Base-by-base conservation (phyloP, 441 rosid genomes). In the Bocquillonia castaneifolia region DNA sequence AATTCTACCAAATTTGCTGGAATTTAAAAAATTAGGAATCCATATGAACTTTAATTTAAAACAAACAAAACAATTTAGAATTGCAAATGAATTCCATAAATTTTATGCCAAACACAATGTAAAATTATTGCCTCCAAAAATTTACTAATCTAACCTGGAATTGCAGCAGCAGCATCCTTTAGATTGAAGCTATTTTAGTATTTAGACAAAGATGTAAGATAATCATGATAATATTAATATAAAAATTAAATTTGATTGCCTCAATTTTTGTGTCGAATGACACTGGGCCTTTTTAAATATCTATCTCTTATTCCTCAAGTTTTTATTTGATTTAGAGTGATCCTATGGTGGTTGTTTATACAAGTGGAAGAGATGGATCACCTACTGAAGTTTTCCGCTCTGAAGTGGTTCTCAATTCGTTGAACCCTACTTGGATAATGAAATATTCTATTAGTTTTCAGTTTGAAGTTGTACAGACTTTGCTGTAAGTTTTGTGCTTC, bases 321-420 rank as follows among this genome's bases (percentile, higher is more conserved):
- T 80, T n/a, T 66, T 69, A 59, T 71, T 75, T 78, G 74, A 77
- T 79, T 70, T 76, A 93, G 98, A 93, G 98, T 72, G 97, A 93
- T 82, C 93, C 98, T n/a, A 81, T 91, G 96, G 69, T 91, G 75
- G 92, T 89, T 72, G 83, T 80, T 72, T 86, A 83, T 74, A 78
- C 71, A 6, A 88, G 81, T 80, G 88, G 76, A 77, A 84, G 79
- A 78, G 96, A 93, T 75, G 97, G 96, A 69, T 23, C 76, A 64
- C 73, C 81, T 59, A 62, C 76, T 18, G 98, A 93, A 76, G 80
- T 79, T 63, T 85, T 79, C 63, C 91, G 97, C 36, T 83, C 88
- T 54, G 98, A 93, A 82, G 96, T 91, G 60, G 79, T 93, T 77
- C 82, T 80, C 68, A 91, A 91, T 83, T 89, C 97, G 59, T 79